Evolutionary conservation across 2,329 filamentous ascomycete genomes (phyloP).

Genomic region (Tolypocladium cylindrosporum): DNA sequence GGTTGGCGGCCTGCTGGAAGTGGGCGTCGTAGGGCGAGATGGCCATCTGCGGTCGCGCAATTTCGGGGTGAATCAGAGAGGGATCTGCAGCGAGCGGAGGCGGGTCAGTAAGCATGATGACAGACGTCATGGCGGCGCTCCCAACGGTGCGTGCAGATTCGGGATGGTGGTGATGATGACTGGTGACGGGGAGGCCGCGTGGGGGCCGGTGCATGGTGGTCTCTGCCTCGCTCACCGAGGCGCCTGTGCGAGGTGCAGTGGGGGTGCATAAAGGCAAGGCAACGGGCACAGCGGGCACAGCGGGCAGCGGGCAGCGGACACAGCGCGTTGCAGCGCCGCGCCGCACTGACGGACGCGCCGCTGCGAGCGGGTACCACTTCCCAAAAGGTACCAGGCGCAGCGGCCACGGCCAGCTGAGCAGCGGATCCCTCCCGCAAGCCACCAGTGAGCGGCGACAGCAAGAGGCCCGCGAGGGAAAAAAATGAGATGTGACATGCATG

Average conservation of each 20-base stretch:
- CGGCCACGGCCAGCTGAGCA: constrained; percentile 6
- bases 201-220: neutral
- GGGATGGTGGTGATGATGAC: neutral
- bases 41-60: constrained; percentile 36
- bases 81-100: constrained; percentile 33
- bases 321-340: neutral
- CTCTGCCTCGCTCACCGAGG: neutral
- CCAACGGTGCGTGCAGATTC: neutral
- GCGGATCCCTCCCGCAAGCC: constrained; percentile 1
- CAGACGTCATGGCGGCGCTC: neutral
- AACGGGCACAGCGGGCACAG: too few relatives aligned
- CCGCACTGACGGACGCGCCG: neutral
- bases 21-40: constrained; percentile 35
- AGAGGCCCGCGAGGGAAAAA: neutral
- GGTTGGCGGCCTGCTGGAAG: constrained; percentile 35
- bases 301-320: neutral
- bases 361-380: neutral
- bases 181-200: neutral
- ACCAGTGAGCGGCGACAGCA: neutral
- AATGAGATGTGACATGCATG: neutral
- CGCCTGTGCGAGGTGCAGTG: neutral
- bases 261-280: too few relatives aligned
- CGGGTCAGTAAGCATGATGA: constrained; percentile 25
- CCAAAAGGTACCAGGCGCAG: constrained; percentile 5
- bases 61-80: constrained; percentile 46